These are phyloP conservation scores for Rubus parviflorus DNA, from an alignment of 306 rosid genomes.

Conservation along the genomic window DNA sequence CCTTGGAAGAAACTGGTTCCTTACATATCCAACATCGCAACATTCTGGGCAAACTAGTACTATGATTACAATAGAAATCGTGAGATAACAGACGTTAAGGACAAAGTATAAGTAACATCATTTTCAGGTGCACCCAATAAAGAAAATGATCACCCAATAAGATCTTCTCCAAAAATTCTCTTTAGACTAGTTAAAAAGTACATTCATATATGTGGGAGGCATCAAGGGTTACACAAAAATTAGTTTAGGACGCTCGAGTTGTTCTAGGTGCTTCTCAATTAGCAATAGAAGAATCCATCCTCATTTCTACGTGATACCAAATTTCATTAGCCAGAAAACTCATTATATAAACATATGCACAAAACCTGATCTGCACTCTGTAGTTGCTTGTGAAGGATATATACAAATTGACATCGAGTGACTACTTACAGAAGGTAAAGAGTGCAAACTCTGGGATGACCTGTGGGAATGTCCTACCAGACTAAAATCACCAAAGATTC, in stretches of 20 bases:
- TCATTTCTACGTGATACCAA: neutral
- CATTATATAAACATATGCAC: neutral
- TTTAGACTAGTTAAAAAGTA: neutral
- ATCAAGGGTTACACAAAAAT: neutral
- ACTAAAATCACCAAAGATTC: neutral
- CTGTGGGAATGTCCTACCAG: neutral
- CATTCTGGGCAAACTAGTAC: too few relatives aligned
- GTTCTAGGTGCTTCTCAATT: neutral
- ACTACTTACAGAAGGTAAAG: neutral
- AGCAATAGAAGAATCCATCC: neutral
- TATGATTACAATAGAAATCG: too few relatives aligned
- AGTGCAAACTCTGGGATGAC: neutral
- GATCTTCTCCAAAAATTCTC: neutral
- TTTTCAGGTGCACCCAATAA: neutral
- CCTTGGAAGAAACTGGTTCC: too few relatives aligned
- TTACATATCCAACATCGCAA: too few relatives aligned
- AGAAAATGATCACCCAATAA: neutral
- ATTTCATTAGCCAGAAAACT: slow-evolving; percentile 8
- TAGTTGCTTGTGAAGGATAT: neutral
- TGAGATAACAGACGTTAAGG: neutral
- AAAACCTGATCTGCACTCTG: neutral
- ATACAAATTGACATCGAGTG: slow-evolving; percentile 12
- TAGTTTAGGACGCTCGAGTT: neutral
- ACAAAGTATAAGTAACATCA: neutral
- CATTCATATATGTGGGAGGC: neutral